phyloP scores from a whole-genome alignment of 1,284 basidiomycete species.

The Cryptococcus amylolentus region DNA sequence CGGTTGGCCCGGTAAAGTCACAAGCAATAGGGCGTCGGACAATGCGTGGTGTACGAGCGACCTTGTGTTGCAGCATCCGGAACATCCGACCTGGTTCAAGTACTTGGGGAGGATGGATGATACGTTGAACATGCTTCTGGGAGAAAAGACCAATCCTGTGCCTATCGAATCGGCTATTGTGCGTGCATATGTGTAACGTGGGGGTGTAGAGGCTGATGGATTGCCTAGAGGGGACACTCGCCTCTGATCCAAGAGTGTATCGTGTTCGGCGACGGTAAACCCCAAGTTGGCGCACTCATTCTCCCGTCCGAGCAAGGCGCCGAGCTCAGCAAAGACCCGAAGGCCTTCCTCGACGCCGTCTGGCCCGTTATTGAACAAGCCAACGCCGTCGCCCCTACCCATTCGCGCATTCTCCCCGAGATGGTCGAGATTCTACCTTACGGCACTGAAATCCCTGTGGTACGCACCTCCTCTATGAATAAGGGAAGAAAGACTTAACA shows the following conservation, averaged over 20 bases:
- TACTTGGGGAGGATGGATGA: constrained; percentile 63
- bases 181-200: constrained; percentile 10
- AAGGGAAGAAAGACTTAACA: background rate
- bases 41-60: constrained; percentile 62
- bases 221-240: constrained; percentile 44
- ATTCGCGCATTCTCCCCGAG: constrained; percentile 56
- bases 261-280: constrained; percentile 59
- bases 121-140: constrained; percentile 52
- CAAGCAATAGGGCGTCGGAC: constrained; percentile 56
- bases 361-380: constrained; percentile 56
- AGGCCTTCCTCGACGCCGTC: constrained; percentile 49
- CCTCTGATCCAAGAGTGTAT: constrained; percentile 55
- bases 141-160: constrained; percentile 61
- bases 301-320: constrained; percentile 56
- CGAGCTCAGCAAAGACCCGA: constrained; percentile 48
- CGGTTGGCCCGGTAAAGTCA: constrained; percentile 59
- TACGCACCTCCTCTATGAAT: constrained; percentile 5
- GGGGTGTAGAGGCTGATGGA: background rate
- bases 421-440: constrained; percentile 55
- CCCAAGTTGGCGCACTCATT: constrained; percentile 58
- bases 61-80: constrained; percentile 55
- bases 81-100: constrained; percentile 53
- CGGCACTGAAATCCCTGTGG: constrained; percentile 42
- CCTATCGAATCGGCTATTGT: constrained; percentile 47
- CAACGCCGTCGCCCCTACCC: constrained; percentile 56